Percentiles rank a stretch among this genome's conserved stretches.
These are phyloP conservation scores for Candida labiduridarum DNA, from an alignment of 1,139 yeast genomes.

Conservation along the genomic window DNA sequence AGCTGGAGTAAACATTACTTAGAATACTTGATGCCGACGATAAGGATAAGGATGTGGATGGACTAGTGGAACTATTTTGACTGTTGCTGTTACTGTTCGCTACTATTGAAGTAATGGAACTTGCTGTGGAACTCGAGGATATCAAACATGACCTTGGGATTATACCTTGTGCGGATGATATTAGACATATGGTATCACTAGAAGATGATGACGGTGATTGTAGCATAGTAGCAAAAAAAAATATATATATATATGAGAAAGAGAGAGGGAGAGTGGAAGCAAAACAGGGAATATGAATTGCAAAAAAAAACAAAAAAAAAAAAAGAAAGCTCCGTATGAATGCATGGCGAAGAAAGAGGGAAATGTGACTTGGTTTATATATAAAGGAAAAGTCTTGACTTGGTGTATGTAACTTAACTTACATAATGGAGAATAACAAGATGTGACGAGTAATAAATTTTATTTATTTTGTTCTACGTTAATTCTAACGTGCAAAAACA, in stretches of 20 bases:
- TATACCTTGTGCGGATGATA: slow-evolving; percentile 6
- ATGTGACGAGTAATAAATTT: background rate
- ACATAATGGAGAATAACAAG: background rate
- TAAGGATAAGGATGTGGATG: background rate
- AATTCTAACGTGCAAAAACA: background rate
- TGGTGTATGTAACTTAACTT: too few relatives aligned
- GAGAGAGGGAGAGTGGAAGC: background rate
- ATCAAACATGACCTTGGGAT: slow-evolving; percentile 10
- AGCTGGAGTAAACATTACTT: background rate
- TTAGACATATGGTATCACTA: slow-evolving; percentile 3
- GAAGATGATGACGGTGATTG: background rate
- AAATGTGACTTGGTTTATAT: too few relatives aligned
- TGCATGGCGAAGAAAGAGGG: too few relatives aligned
- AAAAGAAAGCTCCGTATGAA: too few relatives aligned
- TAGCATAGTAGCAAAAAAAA: background rate
- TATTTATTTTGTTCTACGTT: background rate
- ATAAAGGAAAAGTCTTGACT: too few relatives aligned
- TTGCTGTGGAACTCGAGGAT: slow-evolving; percentile 5
- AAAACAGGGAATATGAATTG: background rate
- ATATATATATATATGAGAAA: background rate
- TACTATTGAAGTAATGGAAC: slow-evolving; percentile 1
- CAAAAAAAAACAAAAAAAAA: too few relatives aligned
- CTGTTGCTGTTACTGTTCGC: background rate
- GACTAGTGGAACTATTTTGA: background rate
- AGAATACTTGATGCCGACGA: slow-evolving; percentile 5